A percentile compares a stretch with the other conserved stretches of the same genome.
phyloP scores from a whole-genome alignment of 1,284 basidiomycete genomes.

The Apiotrichum gracile region DNA sequence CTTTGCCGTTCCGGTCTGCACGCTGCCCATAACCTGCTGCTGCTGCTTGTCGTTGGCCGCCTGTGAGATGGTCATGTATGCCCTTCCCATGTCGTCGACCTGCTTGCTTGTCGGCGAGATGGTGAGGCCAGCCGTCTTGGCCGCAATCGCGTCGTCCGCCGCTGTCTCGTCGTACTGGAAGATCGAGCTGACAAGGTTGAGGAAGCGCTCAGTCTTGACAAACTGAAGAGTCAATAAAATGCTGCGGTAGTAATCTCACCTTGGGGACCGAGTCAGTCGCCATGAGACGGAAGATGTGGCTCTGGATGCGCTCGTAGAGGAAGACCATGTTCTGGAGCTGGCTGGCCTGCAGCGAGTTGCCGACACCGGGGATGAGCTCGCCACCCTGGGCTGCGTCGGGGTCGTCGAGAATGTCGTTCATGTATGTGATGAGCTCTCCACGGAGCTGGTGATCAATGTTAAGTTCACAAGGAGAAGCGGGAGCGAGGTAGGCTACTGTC shows the following conservation, averaged over 20 bases:
- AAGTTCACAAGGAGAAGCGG: conserved; percentile 87
- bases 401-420: conserved; percentile 73
- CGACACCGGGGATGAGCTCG: conserved; percentile 68
- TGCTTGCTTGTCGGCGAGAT: not conserved
- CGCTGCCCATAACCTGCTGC: not conserved
- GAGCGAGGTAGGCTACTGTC: conserved; percentile 78
- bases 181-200: conserved; percentile 30
- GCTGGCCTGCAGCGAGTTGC: conserved; percentile 64
- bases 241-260: conserved; percentile 52
- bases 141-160: conserved; percentile 16
- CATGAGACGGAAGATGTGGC: conserved; percentile 94
- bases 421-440: conserved; percentile 86
- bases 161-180: conserved; percentile 26
- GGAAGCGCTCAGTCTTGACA: conserved; percentile 21
- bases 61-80: conserved; percentile 47
- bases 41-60: conserved; percentile 30
- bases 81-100: conserved; percentile 15
- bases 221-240: conserved; percentile 15
- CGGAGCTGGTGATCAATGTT: conserved; percentile 97
- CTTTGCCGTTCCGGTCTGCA: not conserved
- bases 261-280: conserved; percentile 96
- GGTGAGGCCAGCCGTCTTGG: conserved; percentile 1
- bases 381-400: conserved; percentile 57
- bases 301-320: conserved; percentile 93
- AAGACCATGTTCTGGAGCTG: conserved; percentile 90